Evolutionary conservation across 345 rosid genomes (phyloP).

Genomic region (Zanthoxylum bungeanum): DNA sequence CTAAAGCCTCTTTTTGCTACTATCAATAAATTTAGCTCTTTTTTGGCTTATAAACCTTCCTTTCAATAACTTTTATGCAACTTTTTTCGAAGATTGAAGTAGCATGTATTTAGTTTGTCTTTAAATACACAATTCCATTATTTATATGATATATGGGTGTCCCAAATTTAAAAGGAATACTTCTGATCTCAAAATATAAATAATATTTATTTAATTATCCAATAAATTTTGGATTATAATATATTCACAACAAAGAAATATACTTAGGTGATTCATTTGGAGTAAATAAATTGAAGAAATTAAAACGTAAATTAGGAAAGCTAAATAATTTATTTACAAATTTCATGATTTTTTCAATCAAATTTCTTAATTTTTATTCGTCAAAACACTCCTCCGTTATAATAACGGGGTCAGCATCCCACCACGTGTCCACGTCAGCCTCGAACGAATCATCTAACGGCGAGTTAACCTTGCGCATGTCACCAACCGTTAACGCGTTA

Average conservation of each 20-base stretch:
- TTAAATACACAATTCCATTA: no score
- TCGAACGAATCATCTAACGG: conserved; percentile 45
- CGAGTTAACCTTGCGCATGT: conserved; percentile 47
- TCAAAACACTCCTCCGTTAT: conserved; percentile 13
- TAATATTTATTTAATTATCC: no score
- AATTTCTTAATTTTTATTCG: neutral
- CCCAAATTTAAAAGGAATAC: no score
- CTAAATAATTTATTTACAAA: conserved; percentile 4
- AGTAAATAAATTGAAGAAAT: neutral
- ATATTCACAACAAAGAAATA: no score
- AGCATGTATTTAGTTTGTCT: no score
- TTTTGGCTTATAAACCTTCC: neutral
- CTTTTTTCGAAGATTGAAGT: no score
- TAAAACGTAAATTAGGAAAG: neutral
- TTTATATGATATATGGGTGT: no score
- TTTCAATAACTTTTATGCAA: no score
- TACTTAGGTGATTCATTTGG: neutral
- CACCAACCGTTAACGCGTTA: conserved; percentile 45
- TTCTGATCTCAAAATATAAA: no score
- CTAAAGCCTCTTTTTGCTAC: neutral
- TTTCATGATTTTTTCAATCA: neutral
- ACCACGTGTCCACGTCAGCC: conserved; percentile 41
- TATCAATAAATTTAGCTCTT: neutral
- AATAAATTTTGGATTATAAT: no score
- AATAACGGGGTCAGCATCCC: conserved; percentile 59